Percentiles rank a stretch among this genome's conserved stretches.
Evolutionary conservation across 2,329 filamentous ascomycete genomes (phyloP).

Genomic region (Emmonsia crescens): DNA sequence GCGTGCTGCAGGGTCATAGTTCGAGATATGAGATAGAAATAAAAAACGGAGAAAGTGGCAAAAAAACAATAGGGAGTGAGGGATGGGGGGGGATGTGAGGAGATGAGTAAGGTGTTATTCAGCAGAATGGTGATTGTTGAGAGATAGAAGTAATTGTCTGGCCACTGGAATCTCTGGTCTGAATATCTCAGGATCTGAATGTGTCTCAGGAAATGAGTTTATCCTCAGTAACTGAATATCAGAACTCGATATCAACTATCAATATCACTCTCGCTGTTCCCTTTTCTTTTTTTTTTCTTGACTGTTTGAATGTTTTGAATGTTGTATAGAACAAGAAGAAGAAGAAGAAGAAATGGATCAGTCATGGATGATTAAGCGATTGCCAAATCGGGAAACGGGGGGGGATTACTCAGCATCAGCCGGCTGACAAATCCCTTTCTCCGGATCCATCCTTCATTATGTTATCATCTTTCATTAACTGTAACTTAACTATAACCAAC

Average conservation of each 20-base stretch:
- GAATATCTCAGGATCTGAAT: too few relatives aligned
- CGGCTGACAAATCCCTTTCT: not conserved
- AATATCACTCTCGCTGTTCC: too few relatives aligned
- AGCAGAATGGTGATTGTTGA: too few relatives aligned
- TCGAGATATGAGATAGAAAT: not conserved
- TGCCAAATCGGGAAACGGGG: not conserved
- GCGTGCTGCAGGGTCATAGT: constrained; percentile 33
- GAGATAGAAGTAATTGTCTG: too few relatives aligned
- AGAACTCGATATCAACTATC: too few relatives aligned
- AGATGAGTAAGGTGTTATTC: constrained; percentile 6
- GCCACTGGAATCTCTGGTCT: too few relatives aligned
- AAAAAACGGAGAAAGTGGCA: not conserved
- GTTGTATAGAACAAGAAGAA: not conserved
- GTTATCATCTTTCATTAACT: too few relatives aligned
- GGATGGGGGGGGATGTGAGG: not conserved
- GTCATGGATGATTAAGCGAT: not conserved
- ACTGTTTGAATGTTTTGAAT: not conserved
- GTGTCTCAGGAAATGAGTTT: too few relatives aligned
- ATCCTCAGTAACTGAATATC: too few relatives aligned
- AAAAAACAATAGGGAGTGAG: not conserved
- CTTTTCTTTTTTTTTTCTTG: too few relatives aligned
- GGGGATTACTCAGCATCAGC: not conserved
- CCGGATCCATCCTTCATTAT: too few relatives aligned
- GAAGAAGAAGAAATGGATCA: not conserved
- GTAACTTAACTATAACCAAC: too few relatives aligned